Conservation (phyloP, 306 rosid genomes). For the Begonia peltatifolia region DNA sequence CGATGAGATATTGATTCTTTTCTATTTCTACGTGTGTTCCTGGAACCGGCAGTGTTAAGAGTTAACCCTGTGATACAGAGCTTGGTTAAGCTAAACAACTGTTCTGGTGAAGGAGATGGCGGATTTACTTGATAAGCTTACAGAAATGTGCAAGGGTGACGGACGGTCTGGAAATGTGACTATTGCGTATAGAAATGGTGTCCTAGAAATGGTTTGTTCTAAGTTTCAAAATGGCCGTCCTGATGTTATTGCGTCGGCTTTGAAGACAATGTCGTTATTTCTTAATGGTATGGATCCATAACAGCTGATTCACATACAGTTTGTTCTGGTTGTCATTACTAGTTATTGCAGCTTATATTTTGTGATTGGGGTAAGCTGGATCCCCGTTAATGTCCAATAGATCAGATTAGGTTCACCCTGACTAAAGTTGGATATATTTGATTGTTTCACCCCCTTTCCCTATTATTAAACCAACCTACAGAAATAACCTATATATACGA, state of each 20-base stretch:
- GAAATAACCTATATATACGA: too few relatives aligned
- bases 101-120: constrained; percentile 17
- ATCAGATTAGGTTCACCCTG: too few relatives aligned
- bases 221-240: constrained; percentile 16
- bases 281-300: not conserved
- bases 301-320: not conserved
- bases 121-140: constrained; percentile 24
- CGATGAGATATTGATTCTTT: not conserved
- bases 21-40: constrained; percentile 33
- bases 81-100: constrained; percentile 24
- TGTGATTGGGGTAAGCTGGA: too few relatives aligned
- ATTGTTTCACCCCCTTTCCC: too few relatives aligned
- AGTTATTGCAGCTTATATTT: not conserved
- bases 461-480: too few relatives aligned
- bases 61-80: constrained; percentile 54
- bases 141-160: constrained; percentile 21
- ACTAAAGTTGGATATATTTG: too few relatives aligned
- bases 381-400: too few relatives aligned
- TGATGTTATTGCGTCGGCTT: too few relatives aligned
- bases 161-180: constrained; percentile 41
- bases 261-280: too few relatives aligned
- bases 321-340: not conserved
- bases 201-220: constrained; percentile 43
- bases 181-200: constrained; percentile 59
- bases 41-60: constrained; percentile 36